A percentile compares a stretch with the other conserved stretches of the same genome.
These are phyloP conservation scores for Phyllosticta citriasiana DNA, from an alignment of 2,329 filamentous ascomycete genomes.

Conservation along the genomic window DNA sequence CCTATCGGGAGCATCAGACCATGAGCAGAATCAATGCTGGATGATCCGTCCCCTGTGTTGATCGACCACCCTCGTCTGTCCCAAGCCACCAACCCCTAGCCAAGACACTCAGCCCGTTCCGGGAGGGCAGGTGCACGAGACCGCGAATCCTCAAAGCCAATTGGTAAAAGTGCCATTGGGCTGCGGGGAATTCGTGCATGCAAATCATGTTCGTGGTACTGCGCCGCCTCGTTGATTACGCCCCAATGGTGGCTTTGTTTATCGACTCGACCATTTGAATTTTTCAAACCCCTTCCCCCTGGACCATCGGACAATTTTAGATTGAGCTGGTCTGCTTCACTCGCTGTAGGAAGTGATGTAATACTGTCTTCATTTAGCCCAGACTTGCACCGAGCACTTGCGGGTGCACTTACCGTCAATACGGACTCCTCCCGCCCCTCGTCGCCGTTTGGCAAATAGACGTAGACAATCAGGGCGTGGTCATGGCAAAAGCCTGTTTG, in stretches of 20 bases:
- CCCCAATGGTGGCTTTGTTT: background rate
- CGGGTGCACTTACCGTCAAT: constrained; percentile 50
- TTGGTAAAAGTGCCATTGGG: background rate
- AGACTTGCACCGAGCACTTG: background rate
- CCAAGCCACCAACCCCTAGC: background rate
- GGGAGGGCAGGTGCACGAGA: background rate
- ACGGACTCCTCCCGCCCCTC: constrained; percentile 62
- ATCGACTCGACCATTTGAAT: background rate
- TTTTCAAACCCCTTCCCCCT: background rate
- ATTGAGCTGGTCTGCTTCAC: constrained; percentile 11
- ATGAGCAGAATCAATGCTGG: background rate
- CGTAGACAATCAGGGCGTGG: constrained; percentile 72
- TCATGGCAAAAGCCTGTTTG: constrained; percentile 58
- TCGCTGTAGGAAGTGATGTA: constrained; percentile 49
- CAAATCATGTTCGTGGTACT: background rate
- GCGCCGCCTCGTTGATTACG: background rate
- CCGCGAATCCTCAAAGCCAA: background rate
- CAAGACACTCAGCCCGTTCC: background rate
- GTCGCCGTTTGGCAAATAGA: constrained; percentile 65
- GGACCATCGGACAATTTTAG: background rate
- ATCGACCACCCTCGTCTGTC: background rate
- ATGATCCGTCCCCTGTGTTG: background rate
- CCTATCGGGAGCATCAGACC: background rate
- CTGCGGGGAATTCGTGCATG: constrained; percentile 7
- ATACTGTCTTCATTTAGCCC: constrained; percentile 33